These are phyloP conservation scores for Logfia minima DNA, from an alignment of 129 eudicot genomes.

Conservation along the genomic window DNA sequence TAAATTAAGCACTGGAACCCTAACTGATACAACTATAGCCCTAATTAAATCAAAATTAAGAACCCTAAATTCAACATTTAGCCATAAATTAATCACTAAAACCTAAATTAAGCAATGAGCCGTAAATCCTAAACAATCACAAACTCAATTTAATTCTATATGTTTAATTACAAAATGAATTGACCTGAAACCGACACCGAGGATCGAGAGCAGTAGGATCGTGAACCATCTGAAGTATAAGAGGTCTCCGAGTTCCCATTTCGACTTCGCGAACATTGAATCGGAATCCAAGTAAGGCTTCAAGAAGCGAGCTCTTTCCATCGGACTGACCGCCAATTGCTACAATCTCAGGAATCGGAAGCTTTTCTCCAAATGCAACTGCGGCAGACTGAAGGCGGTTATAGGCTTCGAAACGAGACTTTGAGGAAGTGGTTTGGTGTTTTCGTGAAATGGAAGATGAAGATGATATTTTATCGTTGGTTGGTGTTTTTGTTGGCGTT, in stretches of 20 bases:
- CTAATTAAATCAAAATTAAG: not conserved
- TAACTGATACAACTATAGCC: not conserved
- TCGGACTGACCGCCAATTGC: slow-evolving; percentile 98
- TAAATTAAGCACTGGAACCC: not conserved
- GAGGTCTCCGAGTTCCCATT: slow-evolving; percentile 96
- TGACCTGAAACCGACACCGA: slow-evolving; percentile 91
- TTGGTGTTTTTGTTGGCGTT: slow-evolving; percentile 58
- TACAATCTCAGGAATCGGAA: slow-evolving; percentile 94
- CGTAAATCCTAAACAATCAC: too few relatives aligned
- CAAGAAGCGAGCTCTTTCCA: slow-evolving; percentile 97
- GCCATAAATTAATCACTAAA: not conserved
- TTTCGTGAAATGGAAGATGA: slow-evolving; percentile 39
- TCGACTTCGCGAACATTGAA: slow-evolving; percentile 96
- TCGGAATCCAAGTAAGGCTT: slow-evolving; percentile 92
- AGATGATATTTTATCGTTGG: slow-evolving; percentile 35
- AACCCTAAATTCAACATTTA: not conserved
- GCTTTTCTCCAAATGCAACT: slow-evolving; percentile 93
- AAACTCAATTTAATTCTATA: too few relatives aligned
- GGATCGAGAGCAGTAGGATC: slow-evolving; percentile 82
- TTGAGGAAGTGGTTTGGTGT: slow-evolving; percentile 48
- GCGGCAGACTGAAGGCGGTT: slow-evolving; percentile 95
- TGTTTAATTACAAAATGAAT: slow-evolving; percentile 14
- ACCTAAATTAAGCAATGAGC: too few relatives aligned
- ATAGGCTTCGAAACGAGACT: slow-evolving; percentile 79
- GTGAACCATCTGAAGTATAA: slow-evolving; percentile 94